phyloP scores from a whole-genome alignment of 345 rosid species.

The Draba incana region DNA sequence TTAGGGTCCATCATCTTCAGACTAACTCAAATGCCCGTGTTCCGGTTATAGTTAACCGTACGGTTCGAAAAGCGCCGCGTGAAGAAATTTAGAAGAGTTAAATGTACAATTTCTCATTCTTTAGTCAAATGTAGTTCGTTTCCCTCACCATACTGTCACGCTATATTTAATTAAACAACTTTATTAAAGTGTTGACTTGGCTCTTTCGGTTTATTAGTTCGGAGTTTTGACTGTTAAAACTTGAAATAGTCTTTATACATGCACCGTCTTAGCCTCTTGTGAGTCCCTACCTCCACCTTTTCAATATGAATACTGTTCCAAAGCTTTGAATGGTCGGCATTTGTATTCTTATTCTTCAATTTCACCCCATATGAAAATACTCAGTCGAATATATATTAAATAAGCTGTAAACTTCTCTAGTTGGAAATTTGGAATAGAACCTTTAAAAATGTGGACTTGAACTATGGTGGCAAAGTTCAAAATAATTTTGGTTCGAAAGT shows the following conservation, averaged over 20 bases:
- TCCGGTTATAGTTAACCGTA: constrained; percentile 9
- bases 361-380: not conserved
- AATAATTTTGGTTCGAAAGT: too few relatives aligned
- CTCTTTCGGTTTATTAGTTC: not conserved
- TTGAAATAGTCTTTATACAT: constrained; percentile 14
- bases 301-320: constrained; percentile 20
- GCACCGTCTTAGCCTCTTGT: constrained; percentile 28
- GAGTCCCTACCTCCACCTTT: constrained; percentile 15
- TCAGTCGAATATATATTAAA: not conserved
- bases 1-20: not conserved
- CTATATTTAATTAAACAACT: not conserved
- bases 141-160: constrained; percentile 19
- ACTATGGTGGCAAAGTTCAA: too few relatives aligned
- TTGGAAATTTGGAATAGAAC: too few relatives aligned
- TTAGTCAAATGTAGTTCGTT: constrained; percentile 31
- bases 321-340: constrained; percentile 19
- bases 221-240: constrained; percentile 19
- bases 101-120: constrained; percentile 11
- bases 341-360: constrained; percentile 20
- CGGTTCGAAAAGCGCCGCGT: constrained; percentile 32
- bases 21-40: too few relatives aligned
- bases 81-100: constrained; percentile 14
- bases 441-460: too few relatives aligned
- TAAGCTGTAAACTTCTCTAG: too few relatives aligned
- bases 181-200: not conserved